Evolutionary conservation across 1,139 yeast genomes (phyloP).

Genomic region (Hanseniaspora uvarum): DNA sequence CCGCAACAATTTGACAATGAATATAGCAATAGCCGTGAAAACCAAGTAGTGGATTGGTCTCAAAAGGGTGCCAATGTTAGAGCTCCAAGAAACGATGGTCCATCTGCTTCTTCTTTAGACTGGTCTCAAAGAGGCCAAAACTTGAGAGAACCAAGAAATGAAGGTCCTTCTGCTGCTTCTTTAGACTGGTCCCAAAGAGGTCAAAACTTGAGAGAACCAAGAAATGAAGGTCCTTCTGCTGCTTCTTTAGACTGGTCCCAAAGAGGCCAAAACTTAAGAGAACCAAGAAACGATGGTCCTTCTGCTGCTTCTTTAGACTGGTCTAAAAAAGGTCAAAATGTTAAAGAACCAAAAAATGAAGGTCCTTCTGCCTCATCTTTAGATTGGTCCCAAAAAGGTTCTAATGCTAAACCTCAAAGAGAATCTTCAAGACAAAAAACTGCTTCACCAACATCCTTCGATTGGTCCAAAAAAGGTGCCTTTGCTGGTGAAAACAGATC

Average conservation of each 20-base stretch:
- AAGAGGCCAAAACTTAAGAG: conserved; percentile 30
- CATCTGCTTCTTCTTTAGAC: not conserved
- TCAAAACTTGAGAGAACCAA: conserved; percentile 21
- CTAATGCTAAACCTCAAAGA: conserved; percentile 35
- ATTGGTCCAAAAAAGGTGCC: conserved; percentile 46
- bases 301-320: conserved; percentile 42
- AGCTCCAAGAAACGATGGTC: not conserved
- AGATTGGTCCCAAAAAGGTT: conserved; percentile 46
- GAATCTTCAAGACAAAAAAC: conserved; percentile 30
- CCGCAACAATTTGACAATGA: conserved; percentile 21
- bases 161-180: conserved; percentile 38
- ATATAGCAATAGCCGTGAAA: not conserved
- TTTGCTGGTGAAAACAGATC: conserved; percentile 30
- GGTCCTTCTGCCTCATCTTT: conserved; percentile 32
- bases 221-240: conserved; percentile 35
- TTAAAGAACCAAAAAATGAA: conserved; percentile 30
- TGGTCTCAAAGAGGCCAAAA: conserved; percentile 11
- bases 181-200: conserved; percentile 35
- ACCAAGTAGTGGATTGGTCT: conserved; percentile 31
- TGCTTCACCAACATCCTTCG: conserved; percentile 33
- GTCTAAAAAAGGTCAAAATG: conserved; percentile 37
- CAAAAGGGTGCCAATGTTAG: conserved; percentile 30
- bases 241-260: conserved; percentile 45
- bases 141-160: conserved; percentile 30
- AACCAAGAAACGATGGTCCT: conserved; percentile 38